These are phyloP conservation scores for Xylaria nigripes DNA, from an alignment of 495 filamentous ascomycete genomes.

Conservation along the genomic window DNA sequence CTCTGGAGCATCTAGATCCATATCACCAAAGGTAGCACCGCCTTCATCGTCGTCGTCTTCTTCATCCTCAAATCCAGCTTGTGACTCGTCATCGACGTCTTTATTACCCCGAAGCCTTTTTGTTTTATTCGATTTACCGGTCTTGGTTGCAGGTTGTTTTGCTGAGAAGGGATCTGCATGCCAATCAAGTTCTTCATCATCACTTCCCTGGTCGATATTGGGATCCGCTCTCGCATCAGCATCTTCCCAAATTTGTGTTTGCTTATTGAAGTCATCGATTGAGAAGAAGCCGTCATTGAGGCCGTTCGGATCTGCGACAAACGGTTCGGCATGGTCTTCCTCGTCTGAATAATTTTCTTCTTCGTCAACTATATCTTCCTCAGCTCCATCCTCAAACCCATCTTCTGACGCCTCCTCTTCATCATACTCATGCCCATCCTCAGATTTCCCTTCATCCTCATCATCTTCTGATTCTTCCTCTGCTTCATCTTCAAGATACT, in stretches of 20 bases:
- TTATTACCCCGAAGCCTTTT: neutral
- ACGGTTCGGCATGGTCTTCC: constrained; percentile 26
- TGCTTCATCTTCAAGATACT: constrained; percentile 20
- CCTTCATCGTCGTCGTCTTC: constrained; percentile 54
- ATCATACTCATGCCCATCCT: constrained; percentile 25
- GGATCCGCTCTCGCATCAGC: constrained; percentile 62
- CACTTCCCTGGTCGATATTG: constrained; percentile 50
- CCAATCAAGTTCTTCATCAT: constrained; percentile 84
- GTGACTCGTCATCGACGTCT: constrained; percentile 17
- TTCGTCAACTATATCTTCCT: constrained; percentile 25
- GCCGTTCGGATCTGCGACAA: constrained; percentile 45
- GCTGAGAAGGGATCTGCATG: constrained; percentile 56
- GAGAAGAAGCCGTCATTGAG: constrained; percentile 97
- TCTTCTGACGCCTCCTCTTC: constrained; percentile 42
- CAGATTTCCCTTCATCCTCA: constrained; percentile 24
- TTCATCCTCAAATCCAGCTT: constrained; percentile 31
- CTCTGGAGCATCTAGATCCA: constrained; percentile 50
- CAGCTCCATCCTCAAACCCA: constrained; percentile 30
- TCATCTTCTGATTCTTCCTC: constrained; percentile 24
- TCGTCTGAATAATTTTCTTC: constrained; percentile 28
- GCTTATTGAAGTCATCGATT: constrained; percentile 94
- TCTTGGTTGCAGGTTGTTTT: constrained; percentile 11
- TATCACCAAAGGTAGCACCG: constrained; percentile 69
- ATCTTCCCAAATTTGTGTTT: constrained; percentile 76
- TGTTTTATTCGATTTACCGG: constrained; percentile 11